Evolutionary conservation across 1,139 yeast species (phyloP), one percentile per base, ranked within the genome.

Genomic region (Eremothecium coryli): DNA sequence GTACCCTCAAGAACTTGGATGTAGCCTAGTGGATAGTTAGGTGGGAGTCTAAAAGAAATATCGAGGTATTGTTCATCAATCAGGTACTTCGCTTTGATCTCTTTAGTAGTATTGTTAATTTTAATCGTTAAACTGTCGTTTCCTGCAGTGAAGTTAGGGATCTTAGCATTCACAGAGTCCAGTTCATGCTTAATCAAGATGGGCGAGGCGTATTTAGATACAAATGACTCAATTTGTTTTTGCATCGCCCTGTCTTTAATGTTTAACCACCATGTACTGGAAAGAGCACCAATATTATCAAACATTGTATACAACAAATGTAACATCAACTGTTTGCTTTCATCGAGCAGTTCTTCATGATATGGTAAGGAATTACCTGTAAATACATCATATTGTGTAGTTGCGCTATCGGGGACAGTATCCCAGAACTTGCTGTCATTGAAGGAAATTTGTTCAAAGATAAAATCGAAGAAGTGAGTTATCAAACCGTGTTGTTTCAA

Each of bases 11-110:
- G 77, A 1, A 90, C 88, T 10, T 64, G 62, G 11, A 86, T 80
- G 42, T 75, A 82, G 10, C 73, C 68, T 34, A 86, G 65, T 2
- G 97, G 97, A 46, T 76, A 88, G 26, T 73, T 69, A 1, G 65
- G 52, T 0, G 96, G 96, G 12, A 86, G 61, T 34, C 66, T 69
- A 39, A 88, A 76, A 1, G 76, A 71, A 65, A 90, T 73, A 50
- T 85, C 95, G 70, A 90, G 70, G 13, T 75, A 74, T 50, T 85
- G 94, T 37, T 86, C 96, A 53, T 93, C 99, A 38, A 90, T 82
- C 30, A 76, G 67, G 52, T 84, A 84, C 2, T 69, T 64, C 1
- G 90, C 79, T 42, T 71, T 74, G 44, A 90, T 73, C 54, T 86
- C 96, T 43, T 77, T 73, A 7, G 75, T 65, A 5, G 68, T 65